Evolutionary conservation across 176 grass and related monocot species (phyloP), one percentile per base, ranked within the genome.

Genomic region (Oryza rufipogon): DNA sequence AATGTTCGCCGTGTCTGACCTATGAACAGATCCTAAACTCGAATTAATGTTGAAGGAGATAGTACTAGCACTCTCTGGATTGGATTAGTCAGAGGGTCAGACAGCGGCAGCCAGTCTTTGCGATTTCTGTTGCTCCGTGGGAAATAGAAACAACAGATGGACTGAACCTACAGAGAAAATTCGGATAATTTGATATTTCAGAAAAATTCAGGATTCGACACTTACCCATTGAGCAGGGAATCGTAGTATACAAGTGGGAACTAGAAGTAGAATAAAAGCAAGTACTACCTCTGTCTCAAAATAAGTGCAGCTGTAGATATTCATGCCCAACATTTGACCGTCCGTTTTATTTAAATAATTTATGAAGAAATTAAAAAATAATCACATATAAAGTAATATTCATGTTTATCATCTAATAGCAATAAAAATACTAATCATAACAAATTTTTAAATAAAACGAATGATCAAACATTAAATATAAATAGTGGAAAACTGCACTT

Each of bases 21-120:
- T 23, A 63, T 63, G 64, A 66, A 66, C 64, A 26, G 10, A 66
- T 66, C 61, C 2, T 63, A 23, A 63, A 23, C 58, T 63, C 16
- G 58, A 2, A 61, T 20, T 61, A 7, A 61, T 22, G 20, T 22
- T 22, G 56, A 61, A 22, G 56, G 56, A 22, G 56, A 61, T 61
- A 61, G 56, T 3, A 22, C 19, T 61, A 22, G 52, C 52, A 7
- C 16, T 56, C 52, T 22, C 16, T 9, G 56, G 6, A 22, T 65
- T 13, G 63, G 63, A 65, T 36, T 68, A 68, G 66, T 68, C 66
- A 67, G 25, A 68, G 66, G 66, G 32, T 68, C 12, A 33, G 30
- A 68, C 64, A 28, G 23, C 64, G 25, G 22, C 22, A 26, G 4
- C 25, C 1, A 30, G 64, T 66, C 25, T 23, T 13, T 66, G 64